Evolutionary conservation across 1,139 yeast genomes (phyloP), one percentile per base, ranked within the genome.

Genomic region (Wickerhamomyces sp.): DNA sequence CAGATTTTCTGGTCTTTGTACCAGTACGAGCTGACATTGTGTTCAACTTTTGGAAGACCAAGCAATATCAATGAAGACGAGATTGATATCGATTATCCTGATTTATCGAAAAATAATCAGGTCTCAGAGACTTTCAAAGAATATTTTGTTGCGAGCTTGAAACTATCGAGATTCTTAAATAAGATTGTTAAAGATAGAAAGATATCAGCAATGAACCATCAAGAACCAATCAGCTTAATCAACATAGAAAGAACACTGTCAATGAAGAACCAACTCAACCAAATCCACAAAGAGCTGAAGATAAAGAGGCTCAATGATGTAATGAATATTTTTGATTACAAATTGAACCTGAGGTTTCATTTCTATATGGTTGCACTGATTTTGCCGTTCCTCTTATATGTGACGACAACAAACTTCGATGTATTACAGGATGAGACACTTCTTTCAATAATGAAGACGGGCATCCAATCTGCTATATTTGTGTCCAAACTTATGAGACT

Each of bases 31-130:
- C 53, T 64, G 31, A 53, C 62, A 0, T 44, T 67, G 17, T 61
- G 70, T 42, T 58, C 67, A 28, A 64, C 67, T 6, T 64, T 68
- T 50, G 74, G 73, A 16, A 53, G 73, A 33, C 64, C 69, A 9
- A 59, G 68, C 37, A 63, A 63, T 13, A 57, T 68, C 31, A 62
- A 60, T 15, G 63, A 66, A 54, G 65, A 64, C 37, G 72, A 67
- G 31, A 65, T 81, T 19, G 95, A 86, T 60, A 72, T 86, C 32
- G 95, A 85, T 58, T 86, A 82, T 55, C 85, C 89, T 0, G 90
- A 81, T 33, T 61, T 86, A 33, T 73, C 82, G 26, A 49, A 59
- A 24, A 70, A 70, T 39, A 82, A 36, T 3, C 38, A 40, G 20
- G 37, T 44, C 3, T 64, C 60, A 39, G 59, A 51, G 15, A 58